Percentiles rank a stretch among this genome's conserved stretches.
Evolutionary conservation across 768 basidiomycete genomes (phyloP).

Genomic region (Boletus rubropictus): DNA sequence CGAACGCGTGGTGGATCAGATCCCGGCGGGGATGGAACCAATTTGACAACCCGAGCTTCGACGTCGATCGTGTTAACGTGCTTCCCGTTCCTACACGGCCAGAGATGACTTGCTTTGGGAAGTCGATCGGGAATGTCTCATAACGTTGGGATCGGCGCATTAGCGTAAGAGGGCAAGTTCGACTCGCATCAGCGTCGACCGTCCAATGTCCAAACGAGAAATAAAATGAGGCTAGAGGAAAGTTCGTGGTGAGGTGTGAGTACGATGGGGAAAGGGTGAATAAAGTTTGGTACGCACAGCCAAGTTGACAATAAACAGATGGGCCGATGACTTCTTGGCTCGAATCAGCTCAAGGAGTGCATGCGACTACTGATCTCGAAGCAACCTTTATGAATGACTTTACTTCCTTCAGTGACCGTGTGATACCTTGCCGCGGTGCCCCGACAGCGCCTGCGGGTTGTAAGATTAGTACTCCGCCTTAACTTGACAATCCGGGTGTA

Average conservation of each 20-base stretch:
- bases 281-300: constrained; percentile 22
- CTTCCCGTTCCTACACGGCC: constrained; percentile 14
- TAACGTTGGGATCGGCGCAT: constrained; percentile 12
- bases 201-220: background rate
- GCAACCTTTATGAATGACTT: too few species aligned
- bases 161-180: constrained; percentile 5
- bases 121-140: constrained; percentile 9
- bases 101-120: constrained; percentile 19
- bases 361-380: too few species aligned
- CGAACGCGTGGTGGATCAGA: constrained; percentile 18
- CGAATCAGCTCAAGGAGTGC: too few species aligned
- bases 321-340: too few species aligned
- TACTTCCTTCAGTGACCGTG: too few species aligned
- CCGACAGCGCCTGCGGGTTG: too few species aligned
- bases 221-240: constrained; percentile 17
- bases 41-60: constrained; percentile 14
- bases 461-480: too few species aligned
- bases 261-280: background rate
- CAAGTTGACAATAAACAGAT: constrained; percentile 12
- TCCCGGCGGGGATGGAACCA: constrained; percentile 14
- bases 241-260: background rate
- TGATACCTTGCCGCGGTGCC: too few species aligned
- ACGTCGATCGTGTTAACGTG: constrained; percentile 21
- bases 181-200: background rate
- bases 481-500: too few species aligned